Conservation (phyloP, 345 rosid genomes). For the Cardamine chenopodiifolia region DNA sequence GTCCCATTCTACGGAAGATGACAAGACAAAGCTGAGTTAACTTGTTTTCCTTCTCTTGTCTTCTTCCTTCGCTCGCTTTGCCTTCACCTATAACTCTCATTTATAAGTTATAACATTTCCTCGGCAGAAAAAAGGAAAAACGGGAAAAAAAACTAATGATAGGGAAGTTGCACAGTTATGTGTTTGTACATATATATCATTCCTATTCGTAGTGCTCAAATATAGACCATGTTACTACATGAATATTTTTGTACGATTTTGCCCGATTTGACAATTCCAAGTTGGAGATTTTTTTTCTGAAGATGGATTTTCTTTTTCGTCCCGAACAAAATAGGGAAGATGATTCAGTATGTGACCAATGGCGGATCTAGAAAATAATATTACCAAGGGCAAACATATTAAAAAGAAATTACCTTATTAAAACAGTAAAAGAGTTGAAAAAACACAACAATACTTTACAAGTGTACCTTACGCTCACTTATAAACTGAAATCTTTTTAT, state of each 20-base stretch:
- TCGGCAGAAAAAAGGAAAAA: not conserved
- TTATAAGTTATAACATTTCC: conserved; percentile 22
- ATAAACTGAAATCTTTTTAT: no score
- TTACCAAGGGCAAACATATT: no score
- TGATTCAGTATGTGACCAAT: not conserved
- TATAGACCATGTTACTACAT: conserved; percentile 23
- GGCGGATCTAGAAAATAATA: no score
- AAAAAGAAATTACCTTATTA: no score
- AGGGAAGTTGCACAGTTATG: conserved; percentile 20
- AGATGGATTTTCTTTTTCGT: not conserved
- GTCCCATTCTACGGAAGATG: conserved; percentile 29
- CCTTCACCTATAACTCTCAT: conserved; percentile 26
- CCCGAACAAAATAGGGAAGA: conserved; percentile 8
- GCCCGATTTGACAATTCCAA: conserved; percentile 36
- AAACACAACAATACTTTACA: no score
- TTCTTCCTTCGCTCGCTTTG: conserved; percentile 27
- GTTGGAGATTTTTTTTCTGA: conserved; percentile 13
- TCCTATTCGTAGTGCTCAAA: conserved; percentile 25
- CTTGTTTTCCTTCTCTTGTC: conserved; percentile 31
- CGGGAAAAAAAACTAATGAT: not conserved
- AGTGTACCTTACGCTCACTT: no score
- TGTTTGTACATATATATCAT: conserved; percentile 25
- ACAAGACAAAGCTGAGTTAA: conserved; percentile 38
- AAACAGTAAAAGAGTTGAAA: no score
- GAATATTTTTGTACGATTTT: conserved; percentile 31